A percentile compares a stretch with the other conserved stretches of the same genome.
Evolutionary conservation across 331 rosid species (phyloP).

Genomic region (Rosa hybrid): DNA sequence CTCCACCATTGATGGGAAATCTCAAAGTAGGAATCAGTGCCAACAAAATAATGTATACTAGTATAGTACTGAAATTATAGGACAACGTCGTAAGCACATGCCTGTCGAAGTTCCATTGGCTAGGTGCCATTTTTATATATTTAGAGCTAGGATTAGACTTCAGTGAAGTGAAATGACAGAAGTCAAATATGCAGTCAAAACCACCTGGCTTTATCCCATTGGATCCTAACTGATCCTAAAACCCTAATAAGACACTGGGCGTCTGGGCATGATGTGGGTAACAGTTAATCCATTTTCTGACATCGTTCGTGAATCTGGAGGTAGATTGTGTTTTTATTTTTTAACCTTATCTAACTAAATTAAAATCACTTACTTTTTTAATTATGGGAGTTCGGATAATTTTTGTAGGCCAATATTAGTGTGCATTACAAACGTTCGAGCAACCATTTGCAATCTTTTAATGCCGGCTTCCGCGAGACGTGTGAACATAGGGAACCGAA

Average conservation of each 20-base stretch:
- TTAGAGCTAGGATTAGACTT: not conserved
- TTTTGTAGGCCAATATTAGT: too few species aligned
- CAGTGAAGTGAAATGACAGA: not conserved
- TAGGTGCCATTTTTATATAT: not conserved
- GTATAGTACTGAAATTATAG: not conserved
- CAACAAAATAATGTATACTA: not conserved
- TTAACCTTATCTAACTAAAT: not conserved
- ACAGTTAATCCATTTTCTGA: not conserved
- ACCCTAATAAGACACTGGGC: not conserved
- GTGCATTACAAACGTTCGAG: too few species aligned
- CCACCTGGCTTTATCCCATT: not conserved
- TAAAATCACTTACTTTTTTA: not conserved
- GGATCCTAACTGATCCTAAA: conserved; percentile 1
- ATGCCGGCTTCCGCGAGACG: too few species aligned
- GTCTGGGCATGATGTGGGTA: not conserved
- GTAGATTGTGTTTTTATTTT: not conserved
- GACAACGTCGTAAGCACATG: not conserved
- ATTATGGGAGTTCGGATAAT: too few species aligned
- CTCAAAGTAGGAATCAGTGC: conserved; percentile 1
- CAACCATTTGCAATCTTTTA: too few species aligned
- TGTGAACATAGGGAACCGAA: too few species aligned
- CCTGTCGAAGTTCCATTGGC: not conserved
- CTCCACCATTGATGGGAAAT: conserved; percentile 20
- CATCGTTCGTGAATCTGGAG: not conserved
- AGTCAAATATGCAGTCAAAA: conserved; percentile 3